These are phyloP conservation scores for Scopulariopsis brevicaulis DNA, from an alignment of 2,329 filamentous ascomycete species.

Conservation along the genomic window DNA sequence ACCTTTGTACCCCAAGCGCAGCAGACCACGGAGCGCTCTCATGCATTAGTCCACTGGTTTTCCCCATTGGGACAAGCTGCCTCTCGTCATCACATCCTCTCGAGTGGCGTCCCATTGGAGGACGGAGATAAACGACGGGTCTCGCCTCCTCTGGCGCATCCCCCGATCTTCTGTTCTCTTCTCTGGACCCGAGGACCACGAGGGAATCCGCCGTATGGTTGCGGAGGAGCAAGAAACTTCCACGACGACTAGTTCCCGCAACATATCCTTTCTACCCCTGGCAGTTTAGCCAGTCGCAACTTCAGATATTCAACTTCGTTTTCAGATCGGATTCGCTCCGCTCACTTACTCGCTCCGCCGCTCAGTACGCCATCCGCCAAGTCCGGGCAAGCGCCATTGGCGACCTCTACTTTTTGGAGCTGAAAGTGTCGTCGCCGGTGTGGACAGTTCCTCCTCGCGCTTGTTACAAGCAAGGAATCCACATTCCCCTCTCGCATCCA, in stretches of 20 bases:
- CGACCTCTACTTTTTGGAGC: neutral
- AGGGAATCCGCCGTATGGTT: neutral
- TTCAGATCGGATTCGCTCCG: neutral
- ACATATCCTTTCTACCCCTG: neutral
- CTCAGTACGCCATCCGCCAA: neutral
- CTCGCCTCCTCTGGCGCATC: neutral
- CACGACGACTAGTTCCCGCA: neutral
- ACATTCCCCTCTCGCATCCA: neutral
- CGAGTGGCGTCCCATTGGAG: constrained; percentile 1
- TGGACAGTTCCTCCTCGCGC: neutral
- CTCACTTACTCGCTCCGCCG: neutral
- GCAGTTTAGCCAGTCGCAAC: neutral
- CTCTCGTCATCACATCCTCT: constrained; percentile 1
- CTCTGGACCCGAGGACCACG: constrained; percentile 2
- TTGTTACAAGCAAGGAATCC: neutral
- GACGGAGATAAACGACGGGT: constrained; percentile 4
- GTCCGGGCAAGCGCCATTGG: neutral
- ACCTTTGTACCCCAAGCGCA: neutral
- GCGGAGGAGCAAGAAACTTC: neutral
- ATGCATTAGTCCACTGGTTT: neutral
- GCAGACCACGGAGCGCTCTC: neutral
- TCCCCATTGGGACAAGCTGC: constrained; percentile 3
- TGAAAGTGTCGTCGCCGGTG: neutral
- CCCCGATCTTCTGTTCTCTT: constrained; percentile 2
- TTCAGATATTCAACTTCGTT: neutral